A percentile compares a stretch with the other conserved stretches of the same genome.
Evolutionary conservation across 805 yeast species (phyloP).

Genomic region (Hanseniaspora opuntiae): DNA sequence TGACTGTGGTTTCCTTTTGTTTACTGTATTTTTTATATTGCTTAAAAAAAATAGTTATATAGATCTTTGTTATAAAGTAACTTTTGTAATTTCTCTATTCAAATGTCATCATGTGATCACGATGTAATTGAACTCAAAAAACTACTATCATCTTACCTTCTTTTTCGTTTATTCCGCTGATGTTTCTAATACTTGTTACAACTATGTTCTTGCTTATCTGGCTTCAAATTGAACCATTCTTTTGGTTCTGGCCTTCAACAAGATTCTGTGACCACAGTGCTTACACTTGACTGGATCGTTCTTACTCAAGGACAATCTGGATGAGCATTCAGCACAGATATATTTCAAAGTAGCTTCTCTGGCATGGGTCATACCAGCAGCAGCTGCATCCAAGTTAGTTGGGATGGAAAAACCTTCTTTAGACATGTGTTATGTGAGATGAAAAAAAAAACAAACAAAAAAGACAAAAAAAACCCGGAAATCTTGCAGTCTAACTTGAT

Average conservation of each 20-base stretch:
- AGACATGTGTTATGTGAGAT: constrained; percentile 24
- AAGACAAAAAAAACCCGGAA: background rate
- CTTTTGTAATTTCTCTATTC: too few species aligned
- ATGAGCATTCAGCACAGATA: constrained; percentile 93
- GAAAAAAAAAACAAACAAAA: background rate
- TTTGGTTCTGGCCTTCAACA: constrained; percentile 93
- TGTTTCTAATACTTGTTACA: background rate
- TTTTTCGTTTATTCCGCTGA: background rate
- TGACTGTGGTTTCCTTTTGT: too few species aligned
- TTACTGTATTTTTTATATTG: too few species aligned
- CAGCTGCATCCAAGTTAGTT: constrained; percentile 70
- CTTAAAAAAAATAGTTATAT: too few species aligned
- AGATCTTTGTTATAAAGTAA: too few species aligned
- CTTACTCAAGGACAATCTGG: constrained; percentile 72
- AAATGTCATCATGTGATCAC: too few species aligned
- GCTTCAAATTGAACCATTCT: constrained; percentile 89
- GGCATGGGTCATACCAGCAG: constrained; percentile 57
- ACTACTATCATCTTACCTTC: background rate
- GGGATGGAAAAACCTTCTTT: constrained; percentile 87
- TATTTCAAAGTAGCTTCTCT: constrained; percentile 78
- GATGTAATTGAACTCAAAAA: too few species aligned
- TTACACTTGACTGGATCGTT: constrained; percentile 96
- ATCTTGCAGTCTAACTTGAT: too few species aligned
- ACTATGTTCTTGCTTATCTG: constrained; percentile 29
- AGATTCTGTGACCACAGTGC: constrained; percentile 95